Evolutionary conservation across 2,329 filamentous ascomycete species (phyloP), one percentile per base, ranked within the genome.

Genomic region (Plectosphaerella plurivora): DNA sequence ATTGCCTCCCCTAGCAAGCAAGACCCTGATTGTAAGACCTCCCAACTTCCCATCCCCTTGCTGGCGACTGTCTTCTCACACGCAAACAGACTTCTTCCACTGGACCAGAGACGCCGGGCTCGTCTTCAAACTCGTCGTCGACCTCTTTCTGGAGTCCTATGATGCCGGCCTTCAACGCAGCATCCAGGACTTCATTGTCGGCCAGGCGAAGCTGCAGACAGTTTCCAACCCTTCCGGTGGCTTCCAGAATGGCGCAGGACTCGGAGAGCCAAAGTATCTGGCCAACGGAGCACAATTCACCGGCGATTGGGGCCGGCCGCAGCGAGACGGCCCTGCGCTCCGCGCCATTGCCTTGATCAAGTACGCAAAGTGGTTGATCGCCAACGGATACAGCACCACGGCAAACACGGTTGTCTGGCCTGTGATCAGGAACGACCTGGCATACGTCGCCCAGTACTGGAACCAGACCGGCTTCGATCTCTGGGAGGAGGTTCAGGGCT

Each of bases 401-500:
- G 85, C 81, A 3, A 69, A 68, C 4, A 66, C 72, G 45, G 75
- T 80, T 45, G 72, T 89, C 44, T 92, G 88, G 88, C 89, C 89
- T 3, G 74, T 93, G 50, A 81, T 91, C 46, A 75, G 77, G 47
- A 93, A 91, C 59, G 90, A 94, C 61, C 76, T 95, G 35, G 78
- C 77, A 45, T 94, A 93, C 57, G 83, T 90, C 7, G 78, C 83
- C 1, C 82, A 89, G 62, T 89, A 89, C 71, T 89, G 86, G 83
- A 82, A 81, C 63, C 68, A 75, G 57, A 81, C 78, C 0, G 79
- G 80, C 6, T 94, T 84, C 61, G 90, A 95, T 65, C 77, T 95
- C 3, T 94, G 90, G 90, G 90, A 94, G 65, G 90, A 94, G 66
- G 82, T 92, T 14, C 73, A 76, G 22, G 87, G 88, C 41, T 85